phyloP scores from a whole-genome alignment of 805 yeast species.

The Cyberlindnera nakhonratchasimensis region DNA sequence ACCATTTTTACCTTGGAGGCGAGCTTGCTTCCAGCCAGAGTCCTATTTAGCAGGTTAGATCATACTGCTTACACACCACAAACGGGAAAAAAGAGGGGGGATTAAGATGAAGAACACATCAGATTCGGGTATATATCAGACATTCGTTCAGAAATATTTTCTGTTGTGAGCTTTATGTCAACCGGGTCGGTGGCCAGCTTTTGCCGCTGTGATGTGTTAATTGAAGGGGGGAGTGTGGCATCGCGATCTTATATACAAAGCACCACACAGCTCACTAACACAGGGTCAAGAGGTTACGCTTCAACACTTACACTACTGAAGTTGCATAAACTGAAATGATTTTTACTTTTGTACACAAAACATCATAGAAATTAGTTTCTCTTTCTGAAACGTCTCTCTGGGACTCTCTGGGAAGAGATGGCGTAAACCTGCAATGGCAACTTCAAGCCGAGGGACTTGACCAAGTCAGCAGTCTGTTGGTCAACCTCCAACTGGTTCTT shows the following conservation, averaged over 20 bases:
- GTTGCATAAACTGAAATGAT: background rate
- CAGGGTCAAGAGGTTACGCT: background rate
- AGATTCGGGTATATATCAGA: background rate
- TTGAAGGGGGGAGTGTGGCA: background rate
- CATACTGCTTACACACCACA: too few relatives aligned
- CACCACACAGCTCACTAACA: slow-evolving; percentile 1
- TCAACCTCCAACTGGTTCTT: slow-evolving; percentile 96
- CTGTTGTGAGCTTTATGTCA: too few relatives aligned
- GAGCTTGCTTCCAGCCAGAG: background rate
- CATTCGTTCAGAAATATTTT: background rate
- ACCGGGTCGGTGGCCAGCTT: too few relatives aligned
- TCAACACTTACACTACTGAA: too few relatives aligned
- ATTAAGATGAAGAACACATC: too few relatives aligned
- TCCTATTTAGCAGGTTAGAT: background rate
- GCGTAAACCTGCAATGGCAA: slow-evolving; percentile 82
- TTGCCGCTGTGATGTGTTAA: background rate
- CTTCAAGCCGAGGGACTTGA: slow-evolving; percentile 89
- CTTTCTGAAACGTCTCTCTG: slow-evolving; percentile 88
- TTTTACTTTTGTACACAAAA: slow-evolving; percentile 22
- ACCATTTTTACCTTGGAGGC: background rate
- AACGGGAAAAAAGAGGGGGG: too few relatives aligned
- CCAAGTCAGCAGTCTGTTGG: slow-evolving; percentile 92
- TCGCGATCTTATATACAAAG: background rate
- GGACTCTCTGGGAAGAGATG: slow-evolving; percentile 84
- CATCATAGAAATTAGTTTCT: slow-evolving; percentile 53